Evolutionary conservation across 768 basidiomycete genomes (phyloP), one percentile per base, ranked within the genome.

Genomic region (Nidularia sp.): DNA sequence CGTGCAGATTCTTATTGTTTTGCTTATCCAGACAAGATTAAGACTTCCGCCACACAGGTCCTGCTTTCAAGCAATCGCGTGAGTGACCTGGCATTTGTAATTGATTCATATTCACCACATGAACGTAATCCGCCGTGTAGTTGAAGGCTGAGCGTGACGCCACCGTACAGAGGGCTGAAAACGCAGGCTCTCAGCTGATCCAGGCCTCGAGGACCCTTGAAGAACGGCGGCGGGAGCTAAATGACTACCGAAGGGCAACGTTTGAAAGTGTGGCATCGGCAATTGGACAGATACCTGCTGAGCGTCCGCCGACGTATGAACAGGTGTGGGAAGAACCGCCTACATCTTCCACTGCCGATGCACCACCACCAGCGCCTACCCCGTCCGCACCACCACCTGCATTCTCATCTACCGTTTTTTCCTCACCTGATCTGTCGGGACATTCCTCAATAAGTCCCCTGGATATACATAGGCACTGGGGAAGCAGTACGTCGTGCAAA

Each of bases 21-120:
- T 45, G 55, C 43, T 15, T 47, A 32, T 54, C 45, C 57, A 76
- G 76, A 69, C 35, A 73, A 70, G 55, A 75, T 76, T 53, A 63
- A 68, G 56, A 58, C 57, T 46, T 70, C 69, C 0, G 62, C 66
- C 25, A 61, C 65, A 1, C 69, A 74, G 33, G 66, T 78, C n/a
- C 53, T 69, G 9, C 59, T 66, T 15, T 67, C 69, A 10, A 68
- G 66, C 57, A 57, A 65, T 47, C 62, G 65, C 47, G 76, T 74
- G 53, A 44, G 63, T 52, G 4, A 35, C 49, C 49, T 39, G 33
- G 48, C 7, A 22, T 39, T 10, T 43, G 34, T 43, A 31, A 46
- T 35, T 48, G 44, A 45, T 35, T 44, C 22, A 35, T 2, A 18
- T 29, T n/a, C 29, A 34, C 29, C 18, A 15, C 47, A 15, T 35